Conservation (phyloP, 78 protist genomes). For the Creolimax fragrantissima region DNA sequence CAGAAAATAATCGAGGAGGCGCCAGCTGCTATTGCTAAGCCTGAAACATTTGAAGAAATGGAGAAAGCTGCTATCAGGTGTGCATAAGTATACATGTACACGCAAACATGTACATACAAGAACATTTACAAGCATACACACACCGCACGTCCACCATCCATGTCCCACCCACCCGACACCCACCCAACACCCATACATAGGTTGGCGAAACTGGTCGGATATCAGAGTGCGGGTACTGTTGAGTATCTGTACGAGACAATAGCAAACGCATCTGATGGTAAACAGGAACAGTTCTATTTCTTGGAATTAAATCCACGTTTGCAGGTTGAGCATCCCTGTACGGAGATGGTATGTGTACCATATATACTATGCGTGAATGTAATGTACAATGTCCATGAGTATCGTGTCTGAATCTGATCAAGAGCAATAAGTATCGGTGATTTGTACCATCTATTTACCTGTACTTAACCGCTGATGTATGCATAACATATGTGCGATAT, state of each 20-base stretch:
- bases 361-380: not conserved
- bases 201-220: too few relatives aligned
- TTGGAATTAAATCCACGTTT: constrained; percentile 78
- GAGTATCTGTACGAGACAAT: constrained; percentile 65
- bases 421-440: too few relatives aligned
- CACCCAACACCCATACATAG: too few relatives aligned
- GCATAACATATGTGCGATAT: too few relatives aligned
- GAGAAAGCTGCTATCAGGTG: constrained; percentile 26
- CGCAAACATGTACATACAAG: not conserved
- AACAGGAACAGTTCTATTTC: constrained; percentile 38
- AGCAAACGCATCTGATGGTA: not conserved
- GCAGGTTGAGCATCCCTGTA: constrained; percentile 87
- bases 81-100: not conserved
- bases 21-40: constrained; percentile 47
- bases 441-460: too few relatives aligned
- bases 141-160: too few relatives aligned
- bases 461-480: too few relatives aligned
- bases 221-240: constrained; percentile 77
- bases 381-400: too few relatives aligned
- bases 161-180: not conserved
- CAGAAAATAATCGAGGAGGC: constrained; percentile 88
- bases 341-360: constrained; percentile 44
- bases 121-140: not conserved
- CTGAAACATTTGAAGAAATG: constrained; percentile 49
- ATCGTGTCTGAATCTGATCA: too few relatives aligned